Conservation (phyloP, 345 rosid genomes). For the Salix purpurea region DNA sequence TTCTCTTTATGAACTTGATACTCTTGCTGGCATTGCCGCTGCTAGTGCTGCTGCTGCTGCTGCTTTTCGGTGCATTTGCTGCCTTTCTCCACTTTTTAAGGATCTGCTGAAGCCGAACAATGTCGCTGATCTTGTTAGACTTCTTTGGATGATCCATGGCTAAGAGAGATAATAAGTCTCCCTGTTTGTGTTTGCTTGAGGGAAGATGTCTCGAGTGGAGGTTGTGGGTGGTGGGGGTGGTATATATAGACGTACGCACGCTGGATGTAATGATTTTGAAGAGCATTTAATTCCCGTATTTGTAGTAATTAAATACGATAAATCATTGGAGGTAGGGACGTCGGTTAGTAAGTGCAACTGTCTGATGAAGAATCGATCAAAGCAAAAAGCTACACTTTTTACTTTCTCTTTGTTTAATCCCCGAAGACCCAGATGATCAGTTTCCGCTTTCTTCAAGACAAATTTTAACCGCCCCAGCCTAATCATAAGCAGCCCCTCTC, state of each 20-base stretch:
- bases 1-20: constrained; percentile 27
- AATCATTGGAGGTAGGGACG: constrained; percentile 8
- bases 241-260: neutral
- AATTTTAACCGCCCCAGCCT: too few relatives aligned
- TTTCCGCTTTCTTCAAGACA: neutral
- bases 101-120: constrained; percentile 24
- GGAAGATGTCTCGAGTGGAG: too few relatives aligned
- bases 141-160: constrained; percentile 5
- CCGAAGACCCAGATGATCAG: neutral
- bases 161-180: too few relatives aligned
- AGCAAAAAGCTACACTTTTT: too few relatives aligned
- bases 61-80: constrained; percentile 7
- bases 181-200: neutral
- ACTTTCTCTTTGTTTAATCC: too few relatives aligned
- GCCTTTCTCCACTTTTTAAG: constrained; percentile 27
- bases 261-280: neutral
- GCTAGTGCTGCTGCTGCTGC: neutral
- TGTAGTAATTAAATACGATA: neutral
- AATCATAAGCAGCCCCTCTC: too few relatives aligned
- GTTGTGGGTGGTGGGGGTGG: neutral
- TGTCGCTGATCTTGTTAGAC: constrained; percentile 28
- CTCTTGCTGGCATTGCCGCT: constrained; percentile 4
- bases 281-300: neutral
- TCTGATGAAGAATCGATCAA: neutral
- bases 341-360: constrained; percentile 8